These are phyloP conservation scores for Eucalyptus regnans DNA, from an alignment of 345 rosid genomes.

Conservation along the genomic window DNA sequence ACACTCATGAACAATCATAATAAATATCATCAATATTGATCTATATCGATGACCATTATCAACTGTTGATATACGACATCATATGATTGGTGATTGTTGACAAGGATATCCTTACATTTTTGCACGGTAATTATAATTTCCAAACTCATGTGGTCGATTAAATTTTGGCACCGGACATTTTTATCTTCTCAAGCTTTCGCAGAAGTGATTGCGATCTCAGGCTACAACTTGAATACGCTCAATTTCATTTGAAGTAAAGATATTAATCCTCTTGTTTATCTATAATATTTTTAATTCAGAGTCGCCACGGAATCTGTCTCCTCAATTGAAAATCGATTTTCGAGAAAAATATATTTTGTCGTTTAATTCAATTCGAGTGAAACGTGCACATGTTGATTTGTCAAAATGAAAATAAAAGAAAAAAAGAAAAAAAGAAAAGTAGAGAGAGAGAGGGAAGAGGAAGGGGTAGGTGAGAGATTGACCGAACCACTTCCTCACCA, in stretches of 20 bases:
- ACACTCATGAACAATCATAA: no score
- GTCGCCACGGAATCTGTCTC: background rate
- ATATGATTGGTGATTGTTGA: no score
- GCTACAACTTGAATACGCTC: background rate
- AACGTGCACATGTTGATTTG: background rate
- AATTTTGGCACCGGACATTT: background rate
- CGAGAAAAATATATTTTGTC: background rate
- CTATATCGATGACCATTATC: no score
- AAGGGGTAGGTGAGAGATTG: background rate
- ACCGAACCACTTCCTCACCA: background rate
- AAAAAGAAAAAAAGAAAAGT: background rate
- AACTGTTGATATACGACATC: no score
- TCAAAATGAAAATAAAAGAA: background rate
- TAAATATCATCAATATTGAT: no score
- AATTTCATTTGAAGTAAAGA: no score
- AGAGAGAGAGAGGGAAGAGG: background rate
- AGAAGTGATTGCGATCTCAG: fast-evolving
- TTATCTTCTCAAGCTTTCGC: background rate
- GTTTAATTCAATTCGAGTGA: background rate
- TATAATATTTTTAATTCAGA: no score
- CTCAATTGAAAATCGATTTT: background rate
- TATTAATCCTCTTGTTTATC: no score
- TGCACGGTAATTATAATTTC: no score
- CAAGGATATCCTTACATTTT: no score
- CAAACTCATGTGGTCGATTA: background rate